A percentile compares a stretch with the other conserved stretches of the same genome.
These are phyloP conservation scores for Lachancea nothofagi DNA, from an alignment of 805 yeast species.

Conservation along the genomic window DNA sequence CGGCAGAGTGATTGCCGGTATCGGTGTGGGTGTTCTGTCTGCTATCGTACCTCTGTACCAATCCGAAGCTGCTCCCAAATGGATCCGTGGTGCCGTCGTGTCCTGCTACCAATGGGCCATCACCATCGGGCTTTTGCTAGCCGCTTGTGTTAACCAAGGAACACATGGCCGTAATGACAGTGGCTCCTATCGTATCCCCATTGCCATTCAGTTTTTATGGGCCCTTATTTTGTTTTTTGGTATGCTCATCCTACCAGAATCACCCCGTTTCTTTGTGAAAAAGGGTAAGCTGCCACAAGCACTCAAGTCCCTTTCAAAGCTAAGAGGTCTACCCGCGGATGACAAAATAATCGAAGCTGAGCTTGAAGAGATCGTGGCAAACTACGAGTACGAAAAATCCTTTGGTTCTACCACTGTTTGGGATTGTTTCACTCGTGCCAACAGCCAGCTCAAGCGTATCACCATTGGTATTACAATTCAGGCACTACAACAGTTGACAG, in stretches of 20 bases:
- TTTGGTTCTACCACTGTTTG: constrained; percentile 66
- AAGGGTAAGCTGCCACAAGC: constrained; percentile 56
- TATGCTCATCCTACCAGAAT: constrained; percentile 59
- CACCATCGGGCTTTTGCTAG: constrained; percentile 68
- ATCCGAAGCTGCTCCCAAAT: constrained; percentile 77
- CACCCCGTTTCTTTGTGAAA: constrained; percentile 64
- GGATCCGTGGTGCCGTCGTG: constrained; percentile 74
- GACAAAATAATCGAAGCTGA: constrained; percentile 53
- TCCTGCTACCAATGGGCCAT: constrained; percentile 68
- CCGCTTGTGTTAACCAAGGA: constrained; percentile 60
- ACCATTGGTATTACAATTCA: constrained; percentile 53
- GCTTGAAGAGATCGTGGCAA: constrained; percentile 53
- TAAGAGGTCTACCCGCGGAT: constrained; percentile 50
- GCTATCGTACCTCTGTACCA: constrained; percentile 71
- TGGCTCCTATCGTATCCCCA: constrained; percentile 47
- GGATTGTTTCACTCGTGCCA: constrained; percentile 59
- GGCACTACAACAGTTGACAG: constrained; percentile 65
- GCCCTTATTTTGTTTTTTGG: constrained; percentile 37
- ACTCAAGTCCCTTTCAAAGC: constrained; percentile 49
- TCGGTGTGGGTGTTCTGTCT: constrained; percentile 69
- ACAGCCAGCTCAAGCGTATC: constrained; percentile 38
- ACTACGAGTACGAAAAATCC: constrained; percentile 51
- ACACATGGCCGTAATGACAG: constrained; percentile 45
- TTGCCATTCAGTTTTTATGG: constrained; percentile 53
- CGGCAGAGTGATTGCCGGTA: constrained; percentile 66